A percentile compares a stretch with the other conserved stretches of the same genome.
phyloP scores from a whole-genome alignment of 108 stramenopile genomes.

The Nitzschia sp. region DNA sequence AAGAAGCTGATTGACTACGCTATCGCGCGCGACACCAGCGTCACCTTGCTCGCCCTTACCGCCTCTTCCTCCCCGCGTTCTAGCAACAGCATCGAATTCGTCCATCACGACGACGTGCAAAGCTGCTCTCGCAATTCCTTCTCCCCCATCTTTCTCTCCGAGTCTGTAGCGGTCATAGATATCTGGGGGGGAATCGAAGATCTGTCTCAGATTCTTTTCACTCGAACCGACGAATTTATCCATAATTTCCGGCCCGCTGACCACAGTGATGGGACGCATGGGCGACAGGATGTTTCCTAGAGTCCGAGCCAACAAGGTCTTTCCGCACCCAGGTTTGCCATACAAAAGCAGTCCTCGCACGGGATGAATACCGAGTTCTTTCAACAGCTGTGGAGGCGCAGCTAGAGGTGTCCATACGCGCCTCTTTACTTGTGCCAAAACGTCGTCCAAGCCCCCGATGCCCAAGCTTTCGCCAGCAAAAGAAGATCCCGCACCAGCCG shows the following conservation, averaged over 20 bases:
- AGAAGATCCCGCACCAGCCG: conserved; percentile 64
- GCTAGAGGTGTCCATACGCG: conserved; percentile 86
- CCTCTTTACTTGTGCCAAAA: conserved; percentile 69
- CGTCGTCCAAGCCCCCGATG: conserved; percentile 85
- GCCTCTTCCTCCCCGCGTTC: conserved; percentile 68
- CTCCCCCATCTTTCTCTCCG: conserved; percentile 57
- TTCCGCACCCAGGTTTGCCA: conserved; percentile 80
- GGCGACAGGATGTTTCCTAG: conserved; percentile 77
- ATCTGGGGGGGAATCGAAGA: conserved; percentile 84
- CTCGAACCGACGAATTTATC: conserved; percentile 89
- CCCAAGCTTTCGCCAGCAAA: conserved; percentile 74
- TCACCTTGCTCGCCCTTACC: conserved; percentile 85
- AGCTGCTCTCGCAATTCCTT: conserved; percentile 42
- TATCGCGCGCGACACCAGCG: conserved; percentile 90
- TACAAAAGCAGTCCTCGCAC: conserved; percentile 79
- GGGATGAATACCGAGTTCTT: conserved; percentile 79
- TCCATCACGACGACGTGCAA: conserved; percentile 77
- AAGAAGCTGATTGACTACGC: conserved; percentile 90
- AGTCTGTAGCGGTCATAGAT: conserved; percentile 64
- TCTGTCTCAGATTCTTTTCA: conserved; percentile 78
- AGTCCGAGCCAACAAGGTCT: conserved; percentile 72
- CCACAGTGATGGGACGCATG: conserved; percentile 78
- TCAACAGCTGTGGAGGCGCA: conserved; percentile 73
- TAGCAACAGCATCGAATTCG: conserved; percentile 94
- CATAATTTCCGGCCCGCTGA: conserved; percentile 81